These are phyloP conservation scores for Yamadazyma atmosphaerica DNA, from an alignment of 1,139 yeast species.

Conservation along the genomic window DNA sequence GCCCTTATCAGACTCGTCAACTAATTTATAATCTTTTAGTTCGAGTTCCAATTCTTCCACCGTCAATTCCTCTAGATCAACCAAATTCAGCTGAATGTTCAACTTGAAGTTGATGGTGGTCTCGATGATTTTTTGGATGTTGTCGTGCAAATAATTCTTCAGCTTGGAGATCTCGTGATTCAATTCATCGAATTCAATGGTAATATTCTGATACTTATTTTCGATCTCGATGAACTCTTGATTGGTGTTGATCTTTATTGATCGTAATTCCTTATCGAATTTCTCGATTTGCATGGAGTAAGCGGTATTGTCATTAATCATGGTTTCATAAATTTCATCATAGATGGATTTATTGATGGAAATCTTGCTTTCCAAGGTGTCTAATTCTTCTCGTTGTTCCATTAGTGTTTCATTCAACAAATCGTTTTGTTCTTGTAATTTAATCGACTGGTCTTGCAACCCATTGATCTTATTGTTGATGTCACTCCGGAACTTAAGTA, in stretches of 20 bases:
- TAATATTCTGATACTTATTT: constrained; percentile 54
- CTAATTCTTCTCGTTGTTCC: constrained; percentile 60
- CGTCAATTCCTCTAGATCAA: constrained; percentile 30
- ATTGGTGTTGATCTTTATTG: constrained; percentile 51
- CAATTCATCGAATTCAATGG: constrained; percentile 55
- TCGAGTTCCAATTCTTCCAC: constrained; percentile 3
- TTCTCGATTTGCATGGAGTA: constrained; percentile 67
- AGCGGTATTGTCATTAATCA: constrained; percentile 54
- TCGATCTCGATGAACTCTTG: constrained; percentile 58
- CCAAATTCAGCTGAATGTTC: constrained; percentile 60
- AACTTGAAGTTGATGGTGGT: constrained; percentile 63
- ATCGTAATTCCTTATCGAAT: constrained; percentile 60
- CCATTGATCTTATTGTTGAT: constrained; percentile 50
- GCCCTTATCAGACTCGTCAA: not conserved
- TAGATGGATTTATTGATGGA: constrained; percentile 53
- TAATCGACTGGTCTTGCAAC: constrained; percentile 59
- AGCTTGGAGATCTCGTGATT: constrained; percentile 48
- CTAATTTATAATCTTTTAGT: not conserved
- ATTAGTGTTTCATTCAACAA: constrained; percentile 51
- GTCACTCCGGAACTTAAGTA: constrained; percentile 48
- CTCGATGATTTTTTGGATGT: constrained; percentile 58
- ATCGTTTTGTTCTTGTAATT: constrained; percentile 62
- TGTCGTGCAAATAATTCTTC: constrained; percentile 50
- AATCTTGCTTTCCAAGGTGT: constrained; percentile 57
- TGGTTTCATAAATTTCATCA: constrained; percentile 58